Evolutionary conservation across 805 yeast species (phyloP), one percentile per base, ranked within the genome.

Genomic region (Candida coleopterorum): DNA sequence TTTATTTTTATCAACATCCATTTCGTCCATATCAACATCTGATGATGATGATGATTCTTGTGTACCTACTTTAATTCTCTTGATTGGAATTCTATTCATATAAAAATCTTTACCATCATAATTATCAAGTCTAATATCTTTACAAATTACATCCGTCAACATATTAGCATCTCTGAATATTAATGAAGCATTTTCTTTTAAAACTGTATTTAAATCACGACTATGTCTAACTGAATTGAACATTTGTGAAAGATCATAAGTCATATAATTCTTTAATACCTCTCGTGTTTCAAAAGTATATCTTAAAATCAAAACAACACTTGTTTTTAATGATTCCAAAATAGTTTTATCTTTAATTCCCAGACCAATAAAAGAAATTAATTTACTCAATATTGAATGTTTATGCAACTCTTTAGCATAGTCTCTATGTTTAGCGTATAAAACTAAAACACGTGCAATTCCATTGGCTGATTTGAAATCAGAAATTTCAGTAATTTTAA

Each of bases 231-330:
- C 38, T 4, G 55, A 40, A 6, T 55, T 54, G 32, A 79, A 68
- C 21, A 68, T 58, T 18, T 59, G 63, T 3, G 68, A 53, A 9
- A 85, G 52, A 38, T 81, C 87, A 16, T 69, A 61, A 0, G 59
- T 47, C 48, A 85, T 74, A 25, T 73, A 58, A 8, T 62, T 60
- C 20, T 65, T 62, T 4, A 86, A 60, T 9, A 74, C 59, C 0
- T 66, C 70, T 0, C 62, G 53, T 3, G 77, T 72, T 55, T 88
- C 97, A 53, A 81, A 77, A 39, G 88, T 79, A 29, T 83, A 67
- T 52, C 96, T 72, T 1, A 81, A 54, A 23, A 87, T 60, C 9
- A 76, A 62, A 1, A 77, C 64, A 15, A 56, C 24, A 25, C 37
- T 30, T 6, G 43, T 33, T 29, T 39, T 42, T 27, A 42, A 37